A percentile compares a stretch with the other conserved stretches of the same genome.
Evolutionary conservation across 2,329 filamentous ascomycete genomes (phyloP).

Genomic region (Sporothrix brunneoviolacea): DNA sequence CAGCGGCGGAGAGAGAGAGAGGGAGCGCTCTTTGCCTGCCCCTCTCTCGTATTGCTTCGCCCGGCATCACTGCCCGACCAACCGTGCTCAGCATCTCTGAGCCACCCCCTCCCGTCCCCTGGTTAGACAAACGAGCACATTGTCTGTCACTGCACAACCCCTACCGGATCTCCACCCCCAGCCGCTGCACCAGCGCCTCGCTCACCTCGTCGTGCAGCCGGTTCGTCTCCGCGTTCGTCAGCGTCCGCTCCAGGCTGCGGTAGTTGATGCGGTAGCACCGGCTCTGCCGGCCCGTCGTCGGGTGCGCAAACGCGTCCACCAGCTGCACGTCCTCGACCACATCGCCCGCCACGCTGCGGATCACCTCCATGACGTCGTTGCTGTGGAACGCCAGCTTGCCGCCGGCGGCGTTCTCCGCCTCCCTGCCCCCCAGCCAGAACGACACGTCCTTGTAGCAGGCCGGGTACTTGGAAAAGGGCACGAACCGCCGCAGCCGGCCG

Average conservation of each 20-base stretch:
- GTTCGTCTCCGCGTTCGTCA: slow-evolving; percentile 79
- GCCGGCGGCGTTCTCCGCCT: slow-evolving; percentile 15
- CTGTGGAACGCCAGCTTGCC: slow-evolving; percentile 63
- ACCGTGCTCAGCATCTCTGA: no score
- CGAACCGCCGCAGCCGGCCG: slow-evolving; percentile 54
- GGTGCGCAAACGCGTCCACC: slow-evolving; percentile 82
- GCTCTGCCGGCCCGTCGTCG: slow-evolving; percentile 75
- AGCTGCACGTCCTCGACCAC: slow-evolving; percentile 80
- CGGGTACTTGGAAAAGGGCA: slow-evolving; percentile 86
- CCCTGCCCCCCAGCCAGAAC: slow-evolving; percentile 80
- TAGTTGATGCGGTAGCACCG: slow-evolving; percentile 93
- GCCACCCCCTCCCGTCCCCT: no score
- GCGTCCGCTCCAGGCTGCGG: slow-evolving; percentile 80
- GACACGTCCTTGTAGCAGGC: slow-evolving; percentile 86
- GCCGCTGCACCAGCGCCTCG: slow-evolving; percentile 55
- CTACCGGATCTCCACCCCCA: slow-evolving; percentile 74
- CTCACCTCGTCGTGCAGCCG: slow-evolving; percentile 64
- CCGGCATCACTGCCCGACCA: no score
- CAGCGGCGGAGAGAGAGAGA: no score
- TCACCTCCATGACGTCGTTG: slow-evolving; percentile 96
- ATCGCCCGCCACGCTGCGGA: slow-evolving; percentile 75
- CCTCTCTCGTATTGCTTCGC: no score
- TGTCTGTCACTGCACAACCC: no score
- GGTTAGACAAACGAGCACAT: no score
- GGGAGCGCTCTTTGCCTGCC: no score